Evolutionary conservation across 495 filamentous ascomycete species (phyloP).

Genomic region (Tuber brumale): DNA sequence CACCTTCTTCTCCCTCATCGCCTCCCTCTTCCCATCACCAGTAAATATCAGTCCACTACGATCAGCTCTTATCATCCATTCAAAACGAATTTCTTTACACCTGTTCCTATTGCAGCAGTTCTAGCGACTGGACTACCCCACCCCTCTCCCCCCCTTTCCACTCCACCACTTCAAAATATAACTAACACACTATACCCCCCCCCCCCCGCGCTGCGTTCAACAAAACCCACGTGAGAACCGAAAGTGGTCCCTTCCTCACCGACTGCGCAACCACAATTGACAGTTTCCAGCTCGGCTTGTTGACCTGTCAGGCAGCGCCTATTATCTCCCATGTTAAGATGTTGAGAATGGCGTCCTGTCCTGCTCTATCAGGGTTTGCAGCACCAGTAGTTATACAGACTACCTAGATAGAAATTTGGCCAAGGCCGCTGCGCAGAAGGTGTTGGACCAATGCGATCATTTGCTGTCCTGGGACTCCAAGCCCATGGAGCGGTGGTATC

Average conservation of each 20-base stretch:
- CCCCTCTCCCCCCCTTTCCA: no score
- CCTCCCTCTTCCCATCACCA: not conserved
- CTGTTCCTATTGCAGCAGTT: not conserved
- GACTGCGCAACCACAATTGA: not conserved
- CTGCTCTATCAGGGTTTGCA: not conserved
- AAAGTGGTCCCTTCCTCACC: no score
- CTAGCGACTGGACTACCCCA: no score
- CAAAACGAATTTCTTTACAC: not conserved
- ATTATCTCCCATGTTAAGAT: not conserved
- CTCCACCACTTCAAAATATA: no score
- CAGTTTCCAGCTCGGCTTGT: no score
- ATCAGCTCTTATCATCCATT: not conserved
- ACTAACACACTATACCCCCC: no score
- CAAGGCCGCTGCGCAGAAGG: not conserved
- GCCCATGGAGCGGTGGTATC: not conserved
- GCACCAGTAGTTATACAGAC: no score
- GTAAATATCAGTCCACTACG: not conserved
- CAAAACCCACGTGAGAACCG: no score
- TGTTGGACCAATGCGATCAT: not conserved
- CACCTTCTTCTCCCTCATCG: not conserved
- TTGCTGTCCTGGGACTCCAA: not conserved
- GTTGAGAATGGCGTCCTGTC: not conserved
- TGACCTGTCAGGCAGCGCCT: not conserved
- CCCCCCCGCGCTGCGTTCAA: no score
- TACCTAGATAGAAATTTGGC: not conserved